These are phyloP conservation scores for Blastobotrys peoriensis DNA, from an alignment of 805 yeast genomes.

Conservation along the genomic window DNA sequence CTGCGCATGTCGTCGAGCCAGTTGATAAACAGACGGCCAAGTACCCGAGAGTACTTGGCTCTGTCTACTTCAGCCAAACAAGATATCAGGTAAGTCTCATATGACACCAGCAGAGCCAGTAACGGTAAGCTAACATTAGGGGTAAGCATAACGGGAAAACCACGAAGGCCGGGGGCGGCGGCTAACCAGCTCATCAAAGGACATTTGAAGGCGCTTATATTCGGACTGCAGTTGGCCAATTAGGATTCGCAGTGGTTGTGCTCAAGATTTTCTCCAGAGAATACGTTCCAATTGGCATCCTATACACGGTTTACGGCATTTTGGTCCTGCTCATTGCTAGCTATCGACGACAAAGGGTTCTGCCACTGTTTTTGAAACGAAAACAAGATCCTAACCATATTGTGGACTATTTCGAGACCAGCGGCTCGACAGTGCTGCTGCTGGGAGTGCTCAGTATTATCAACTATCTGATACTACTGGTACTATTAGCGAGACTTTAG, in stretches of 20 bases:
- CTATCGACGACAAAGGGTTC: conserved; percentile 17
- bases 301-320: conserved; percentile 57
- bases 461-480: conserved; percentile 47
- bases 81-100: conserved; percentile 1
- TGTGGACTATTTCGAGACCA: conserved; percentile 46
- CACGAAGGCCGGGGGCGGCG: too few relatives aligned
- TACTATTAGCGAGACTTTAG: conserved; percentile 35
- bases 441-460: conserved; percentile 44
- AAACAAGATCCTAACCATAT: conserved; percentile 28
- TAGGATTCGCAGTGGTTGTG: conserved; percentile 47
- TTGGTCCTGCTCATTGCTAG: conserved; percentile 38
- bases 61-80: background rate
- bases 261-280: conserved; percentile 59
- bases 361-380: conserved; percentile 30
- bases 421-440: conserved; percentile 55
- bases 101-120: background rate
- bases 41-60: conserved; percentile 1
- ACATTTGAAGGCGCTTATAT: conserved; percentile 83
- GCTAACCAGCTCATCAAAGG: conserved; percentile 74
- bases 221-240: conserved; percentile 61
- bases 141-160: too few relatives aligned
- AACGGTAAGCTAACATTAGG: background rate
- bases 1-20: background rate
- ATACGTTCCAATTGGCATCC: conserved; percentile 60
- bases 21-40: background rate